Conservation (phyloP, 495 filamentous ascomycete species). For the Penicillium diatomitis region DNA sequence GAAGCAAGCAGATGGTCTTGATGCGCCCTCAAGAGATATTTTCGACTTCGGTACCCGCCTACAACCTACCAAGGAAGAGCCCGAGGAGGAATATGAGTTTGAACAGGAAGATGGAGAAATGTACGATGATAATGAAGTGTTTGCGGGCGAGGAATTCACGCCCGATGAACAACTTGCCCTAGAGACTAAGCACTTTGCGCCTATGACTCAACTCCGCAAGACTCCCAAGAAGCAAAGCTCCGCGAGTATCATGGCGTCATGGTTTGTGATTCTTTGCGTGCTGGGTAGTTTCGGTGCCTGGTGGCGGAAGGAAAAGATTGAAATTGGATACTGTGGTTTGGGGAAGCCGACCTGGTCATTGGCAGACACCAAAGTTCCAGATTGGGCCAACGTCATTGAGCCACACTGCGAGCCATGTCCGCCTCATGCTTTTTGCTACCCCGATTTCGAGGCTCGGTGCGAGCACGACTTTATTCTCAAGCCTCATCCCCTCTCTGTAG, state of each 20-base stretch:
- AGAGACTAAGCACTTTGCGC: slow-evolving; percentile 38
- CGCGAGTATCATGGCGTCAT: slow-evolving; percentile 45
- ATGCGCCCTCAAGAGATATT: slow-evolving; percentile 30
- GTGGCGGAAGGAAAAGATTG: slow-evolving; percentile 90
- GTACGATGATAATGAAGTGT: slow-evolving; percentile 37
- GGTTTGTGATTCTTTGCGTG: slow-evolving; percentile 55
- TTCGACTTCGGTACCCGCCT: slow-evolving; percentile 37
- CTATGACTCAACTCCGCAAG: slow-evolving; percentile 23
- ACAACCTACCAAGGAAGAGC: slow-evolving; percentile 16
- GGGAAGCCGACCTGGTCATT: slow-evolving; percentile 54
- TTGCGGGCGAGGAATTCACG: slow-evolving; percentile 84
- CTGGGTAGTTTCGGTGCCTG: slow-evolving; percentile 65
- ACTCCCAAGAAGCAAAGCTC: slow-evolving; percentile 25
- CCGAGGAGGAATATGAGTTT: slow-evolving; percentile 19
- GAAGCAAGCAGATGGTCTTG: slow-evolving; percentile 30
- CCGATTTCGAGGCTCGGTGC: slow-evolving; percentile 65
- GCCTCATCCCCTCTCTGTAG: slow-evolving; percentile 72
- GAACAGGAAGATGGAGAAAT: slow-evolving; percentile 32
- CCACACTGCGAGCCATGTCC: slow-evolving; percentile 90
- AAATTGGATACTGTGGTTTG: slow-evolving; percentile 89
- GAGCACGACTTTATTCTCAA: slow-evolving; percentile 81
- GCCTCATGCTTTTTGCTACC: slow-evolving; percentile 80
- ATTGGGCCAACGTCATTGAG: slow-evolving; percentile 58
- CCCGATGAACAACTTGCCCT: slow-evolving; percentile 79
- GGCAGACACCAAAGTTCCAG: slow-evolving; percentile 48